Conservation (phyloP, 352 stramenopile genomes). For the Phytophthora palmivora region DNA sequence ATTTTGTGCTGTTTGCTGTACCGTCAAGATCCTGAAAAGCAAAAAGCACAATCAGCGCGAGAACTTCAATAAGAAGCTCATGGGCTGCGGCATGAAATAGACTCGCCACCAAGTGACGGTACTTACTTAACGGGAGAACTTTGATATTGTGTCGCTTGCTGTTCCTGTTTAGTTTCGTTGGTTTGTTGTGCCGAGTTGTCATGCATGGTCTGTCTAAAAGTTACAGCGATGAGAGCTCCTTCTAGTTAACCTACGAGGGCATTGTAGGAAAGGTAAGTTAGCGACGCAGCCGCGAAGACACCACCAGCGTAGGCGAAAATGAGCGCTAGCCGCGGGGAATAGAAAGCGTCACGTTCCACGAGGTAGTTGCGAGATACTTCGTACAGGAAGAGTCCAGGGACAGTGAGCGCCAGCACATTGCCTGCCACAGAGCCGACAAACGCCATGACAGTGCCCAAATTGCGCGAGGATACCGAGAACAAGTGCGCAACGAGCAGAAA, state of each 20-base stretch:
- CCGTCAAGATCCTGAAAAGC: conserved; percentile 75
- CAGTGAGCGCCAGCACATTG: conserved; percentile 74
- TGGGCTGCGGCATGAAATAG: conserved; percentile 76
- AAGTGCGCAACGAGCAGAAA: conserved; percentile 76
- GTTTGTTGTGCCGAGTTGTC: background rate
- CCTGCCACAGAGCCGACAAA: conserved; percentile 79
- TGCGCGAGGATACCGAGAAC: conserved; percentile 63
- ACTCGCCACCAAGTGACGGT: conserved; percentile 27
- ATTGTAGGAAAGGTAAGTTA: conserved; percentile 75
- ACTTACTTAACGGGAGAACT: conserved; percentile 43
- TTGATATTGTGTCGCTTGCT: conserved; percentile 42
- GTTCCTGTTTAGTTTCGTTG: background rate
- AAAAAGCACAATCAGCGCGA: conserved; percentile 79
- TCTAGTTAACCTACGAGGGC: conserved; percentile 42
- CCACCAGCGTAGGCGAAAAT: conserved; percentile 58
- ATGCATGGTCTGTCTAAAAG: conserved; percentile 23
- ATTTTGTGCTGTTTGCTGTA: conserved; percentile 82
- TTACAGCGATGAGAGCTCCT: conserved; percentile 17
- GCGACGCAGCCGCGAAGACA: conserved; percentile 65
- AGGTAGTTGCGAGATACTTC: conserved; percentile 69
- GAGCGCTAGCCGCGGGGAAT: conserved; percentile 60
- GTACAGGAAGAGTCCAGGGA: conserved; percentile 80
- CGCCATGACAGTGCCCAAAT: conserved; percentile 78
- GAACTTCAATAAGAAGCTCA: conserved; percentile 84
- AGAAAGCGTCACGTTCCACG: conserved; percentile 56